These are phyloP conservation scores for Floccularia luteovirens DNA, from an alignment of 768 basidiomycete species.

Conservation along the genomic window DNA sequence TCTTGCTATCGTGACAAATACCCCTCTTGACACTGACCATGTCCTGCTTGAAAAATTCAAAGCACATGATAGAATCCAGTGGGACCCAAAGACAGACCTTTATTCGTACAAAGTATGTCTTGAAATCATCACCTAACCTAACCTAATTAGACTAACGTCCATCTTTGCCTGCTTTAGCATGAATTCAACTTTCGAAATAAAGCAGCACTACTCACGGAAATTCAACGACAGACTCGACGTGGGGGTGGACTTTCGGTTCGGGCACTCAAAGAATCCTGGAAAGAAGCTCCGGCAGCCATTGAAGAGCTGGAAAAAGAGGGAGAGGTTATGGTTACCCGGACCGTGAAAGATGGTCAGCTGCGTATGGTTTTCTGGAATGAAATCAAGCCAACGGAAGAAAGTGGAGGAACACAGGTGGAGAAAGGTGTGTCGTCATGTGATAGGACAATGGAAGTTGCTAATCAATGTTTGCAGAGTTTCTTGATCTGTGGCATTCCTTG, in stretches of 20 bases:
- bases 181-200: conserved; percentile 85
- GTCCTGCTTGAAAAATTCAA: conserved; percentile 76
- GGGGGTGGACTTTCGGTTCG: conserved; percentile 84
- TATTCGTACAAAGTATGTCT: conserved; percentile 75
- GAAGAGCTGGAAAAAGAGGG: conserved; percentile 89
- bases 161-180: conserved; percentile 51
- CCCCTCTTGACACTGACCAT: conserved; percentile 66
- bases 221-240: conserved; percentile 76
- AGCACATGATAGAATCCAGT: conserved; percentile 70
- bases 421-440: conserved; percentile 47
- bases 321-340: conserved; percentile 82
- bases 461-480: conserved; percentile 58
- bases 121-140: background rate
- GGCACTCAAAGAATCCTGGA: conserved; percentile 86
- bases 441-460: conserved; percentile 5
- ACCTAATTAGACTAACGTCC: background rate
- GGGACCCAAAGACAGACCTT: conserved; percentile 78
- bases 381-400: conserved; percentile 68
- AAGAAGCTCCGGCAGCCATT: conserved; percentile 74
- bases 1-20: conserved; percentile 72
- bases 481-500: conserved; percentile 79
- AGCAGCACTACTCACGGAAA: conserved; percentile 75
- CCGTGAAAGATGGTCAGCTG: conserved; percentile 74
- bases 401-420: conserved; percentile 66
- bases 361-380: conserved; percentile 91